Evolutionary conservation across 192 early-diverging fungal genomes (phyloP), one percentile per base, ranked within the genome.

Genomic region (Coemansia furcata): DNA sequence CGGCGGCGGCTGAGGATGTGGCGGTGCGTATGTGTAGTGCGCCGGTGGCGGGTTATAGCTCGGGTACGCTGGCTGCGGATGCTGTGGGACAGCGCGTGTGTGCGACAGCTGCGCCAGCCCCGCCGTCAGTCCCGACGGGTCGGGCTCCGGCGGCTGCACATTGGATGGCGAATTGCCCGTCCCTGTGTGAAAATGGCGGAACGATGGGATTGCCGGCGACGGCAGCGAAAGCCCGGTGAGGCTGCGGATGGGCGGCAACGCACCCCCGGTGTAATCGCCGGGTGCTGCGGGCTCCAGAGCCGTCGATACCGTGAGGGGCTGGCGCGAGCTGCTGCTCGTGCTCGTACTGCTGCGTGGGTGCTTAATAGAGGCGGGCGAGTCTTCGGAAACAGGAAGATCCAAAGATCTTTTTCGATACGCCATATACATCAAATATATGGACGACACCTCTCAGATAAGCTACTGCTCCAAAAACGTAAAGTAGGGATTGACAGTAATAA

Each of bases 391-490:
- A 6, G 79, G 74, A 67, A 82, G 67, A 61, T 82, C 79, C 65
- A 82, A 52, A 19, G 79, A 76, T 65, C 79, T 71, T 44, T 82
- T 82, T 12, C 79, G 70, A 65, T 76, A 82, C 60, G 74, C 73
- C 79, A 82, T 82, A 62, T 69, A 81, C 78, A 75, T 81, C 7
- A 19, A 54, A 12, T 54, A 69, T 17, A 66, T 42, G 32, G n/a
- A n/a, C 15, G 23, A 26, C 23, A 26, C 49, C 26, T 10, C 19
- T 50, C 8, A 6, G 11, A 47, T 17, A 19, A 47, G 44, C 44
- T 50, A 26, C 47, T 2, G 19, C 47, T 50, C 35, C 23, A 44
- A 63, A 43, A 26, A 26, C 23, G 23, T 26, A 26, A 43, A 38
- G 38, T 35, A 38, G 61, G 38, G 61, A 38, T 57, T 30, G 65